These are phyloP conservation scores for Alloascoidea africana DNA, from an alignment of 805 yeast genomes.

Conservation along the genomic window DNA sequence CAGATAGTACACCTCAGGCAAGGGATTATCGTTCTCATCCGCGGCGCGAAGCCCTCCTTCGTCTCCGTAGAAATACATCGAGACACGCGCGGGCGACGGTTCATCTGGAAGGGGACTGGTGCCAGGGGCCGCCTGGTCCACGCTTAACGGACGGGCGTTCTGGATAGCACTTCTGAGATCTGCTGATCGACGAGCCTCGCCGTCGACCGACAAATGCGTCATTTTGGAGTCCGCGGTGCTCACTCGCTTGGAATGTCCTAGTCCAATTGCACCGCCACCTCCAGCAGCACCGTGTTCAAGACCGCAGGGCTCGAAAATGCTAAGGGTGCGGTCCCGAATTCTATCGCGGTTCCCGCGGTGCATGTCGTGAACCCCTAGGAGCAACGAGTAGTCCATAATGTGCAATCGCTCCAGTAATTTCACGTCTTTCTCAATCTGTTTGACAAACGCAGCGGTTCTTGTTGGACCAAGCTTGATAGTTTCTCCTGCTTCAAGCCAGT, in stretches of 20 bases:
- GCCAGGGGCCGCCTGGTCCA: no score
- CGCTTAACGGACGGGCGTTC: no score
- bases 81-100: constrained; percentile 6
- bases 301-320: constrained; percentile 17
- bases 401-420: constrained; percentile 54
- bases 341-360: constrained; percentile 34
- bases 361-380: constrained; percentile 78
- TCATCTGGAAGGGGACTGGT: constrained; percentile 6
- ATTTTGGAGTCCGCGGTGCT: constrained; percentile 10
- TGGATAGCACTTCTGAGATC: constrained; percentile 13
- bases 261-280: neutral
- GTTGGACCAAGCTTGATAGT: constrained; percentile 62
- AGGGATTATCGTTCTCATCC: constrained; percentile 41
- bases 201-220: no score
- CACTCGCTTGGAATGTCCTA: constrained; percentile 8
- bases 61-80: constrained; percentile 40
- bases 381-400: constrained; percentile 90
- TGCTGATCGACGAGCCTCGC: neutral
- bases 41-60: constrained; percentile 81
- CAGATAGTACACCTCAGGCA: constrained; percentile 63
- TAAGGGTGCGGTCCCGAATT: constrained; percentile 18
- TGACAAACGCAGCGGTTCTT: constrained; percentile 41
- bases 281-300: constrained; percentile 2
- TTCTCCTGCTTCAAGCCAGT: constrained; percentile 62
- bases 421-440: constrained; percentile 68